Evolutionary conservation across 177 flowering plant genomes (phyloP).

Genomic region (Telopea speciosissima): DNA sequence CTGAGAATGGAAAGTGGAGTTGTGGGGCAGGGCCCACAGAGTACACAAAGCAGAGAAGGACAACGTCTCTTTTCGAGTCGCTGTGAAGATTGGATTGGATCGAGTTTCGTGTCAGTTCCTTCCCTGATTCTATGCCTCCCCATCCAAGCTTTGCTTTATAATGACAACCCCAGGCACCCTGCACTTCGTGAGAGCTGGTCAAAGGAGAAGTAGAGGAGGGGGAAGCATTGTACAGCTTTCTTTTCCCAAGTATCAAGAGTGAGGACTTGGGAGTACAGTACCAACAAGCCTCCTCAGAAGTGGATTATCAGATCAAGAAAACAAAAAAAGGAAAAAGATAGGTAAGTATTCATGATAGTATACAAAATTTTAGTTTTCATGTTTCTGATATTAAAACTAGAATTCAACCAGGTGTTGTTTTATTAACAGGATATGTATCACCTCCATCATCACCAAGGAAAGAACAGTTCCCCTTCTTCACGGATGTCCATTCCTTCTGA

Average conservation of each 20-base stretch:
- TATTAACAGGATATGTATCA: constrained; percentile 51
- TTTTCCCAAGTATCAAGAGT: not conserved
- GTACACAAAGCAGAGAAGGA: constrained; percentile 36
- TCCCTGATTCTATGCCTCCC: constrained; percentile 54
- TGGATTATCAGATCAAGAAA: constrained; percentile 3
- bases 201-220: constrained; percentile 16
- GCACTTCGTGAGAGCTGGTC: constrained; percentile 22
- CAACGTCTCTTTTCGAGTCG: constrained; percentile 53
- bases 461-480: constrained; percentile 46
- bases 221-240: not conserved
- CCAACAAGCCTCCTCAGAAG: constrained; percentile 7
- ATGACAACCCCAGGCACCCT: constrained; percentile 22
- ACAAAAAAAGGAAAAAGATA: constrained; percentile 23
- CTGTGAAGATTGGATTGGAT: constrained; percentile 56
- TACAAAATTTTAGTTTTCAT: not conserved
- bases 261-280: constrained; percentile 1
- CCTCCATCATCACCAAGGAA: constrained; percentile 52
- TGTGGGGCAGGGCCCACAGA: constrained; percentile 27
- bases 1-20: constrained; percentile 37
- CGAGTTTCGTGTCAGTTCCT: constrained; percentile 26
- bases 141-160: constrained; percentile 37
- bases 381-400: constrained; percentile 1
- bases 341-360: constrained; percentile 10
- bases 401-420: not conserved
- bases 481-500: constrained; percentile 54